Evolutionary conservation across 768 basidiomycete species (phyloP), one percentile per base, ranked within the genome.

Genomic region (Mycena capillaripes): DNA sequence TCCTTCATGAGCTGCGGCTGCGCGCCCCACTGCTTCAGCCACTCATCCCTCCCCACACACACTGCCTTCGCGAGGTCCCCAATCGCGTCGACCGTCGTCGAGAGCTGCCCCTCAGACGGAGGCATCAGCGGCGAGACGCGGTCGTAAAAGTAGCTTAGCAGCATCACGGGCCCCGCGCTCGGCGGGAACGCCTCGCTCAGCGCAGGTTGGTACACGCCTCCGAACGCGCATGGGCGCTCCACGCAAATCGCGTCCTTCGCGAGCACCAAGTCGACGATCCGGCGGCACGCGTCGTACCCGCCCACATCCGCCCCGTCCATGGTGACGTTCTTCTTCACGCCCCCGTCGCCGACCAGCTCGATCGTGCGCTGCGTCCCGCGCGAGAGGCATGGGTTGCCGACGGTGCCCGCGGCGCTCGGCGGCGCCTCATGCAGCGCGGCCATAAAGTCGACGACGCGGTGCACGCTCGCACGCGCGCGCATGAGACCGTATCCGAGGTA

Each of bases 101-200:
- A 19, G 16, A 25, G 55, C 32, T 23, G 36, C 36, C 38, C 66
- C 40, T 48, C 52, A 4, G 61, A 56, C 21, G 69, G 65, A 19
- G 79, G 82, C 58, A 96, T 84, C 70, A 99, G 89, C 0, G 97
- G 97, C 30, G 87, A 83, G 69, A 97, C 87, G 42, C 98, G 94
- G 86, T 99, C 98, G 84, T 96, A 98, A 84, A 99, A 99, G 87
- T 99, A 99, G 27, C 97, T 98, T 2, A 99, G 88, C n/a, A 97
- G 90, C 30, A 97, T 89, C 72, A 97, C 88, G 78, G 92, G 92
- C 69, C 97, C 97, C 12, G 86, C 82, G 1, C 16, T 14, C 11
- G 53, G n/a, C 12, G 93, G 90, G 89, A 98, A 98, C 12, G 95
- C 92, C 72, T 97, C 94, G 69, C 94, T 85, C 29, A 99, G 86